A percentile compares a stretch with the other conserved stretches of the same genome.
Evolutionary conservation across 192 early-diverging fungal genomes (phyloP).

Genomic region (Coemansia sp.): DNA sequence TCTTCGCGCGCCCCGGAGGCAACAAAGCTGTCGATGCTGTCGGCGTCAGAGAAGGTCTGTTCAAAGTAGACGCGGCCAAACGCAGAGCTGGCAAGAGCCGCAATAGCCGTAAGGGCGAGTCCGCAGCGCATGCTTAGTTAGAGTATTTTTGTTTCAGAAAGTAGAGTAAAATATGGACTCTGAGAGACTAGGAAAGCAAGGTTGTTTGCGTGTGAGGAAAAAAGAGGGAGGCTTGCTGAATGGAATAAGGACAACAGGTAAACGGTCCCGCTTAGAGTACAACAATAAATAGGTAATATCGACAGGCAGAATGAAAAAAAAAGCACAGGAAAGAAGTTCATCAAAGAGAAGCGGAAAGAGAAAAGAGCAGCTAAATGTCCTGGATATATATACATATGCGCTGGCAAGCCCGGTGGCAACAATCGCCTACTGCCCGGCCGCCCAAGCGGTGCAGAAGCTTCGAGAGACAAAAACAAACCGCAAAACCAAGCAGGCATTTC

Average conservation of each 20-base stretch:
- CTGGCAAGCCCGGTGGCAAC: background rate
- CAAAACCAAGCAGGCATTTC: background rate
- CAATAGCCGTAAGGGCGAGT: constrained; percentile 42
- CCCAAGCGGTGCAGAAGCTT: constrained; percentile 1
- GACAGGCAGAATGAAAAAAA: constrained; percentile 4
- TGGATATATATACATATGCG: background rate
- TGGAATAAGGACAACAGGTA: background rate
- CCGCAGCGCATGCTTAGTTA: constrained; percentile 38
- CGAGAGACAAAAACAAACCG: constrained; percentile 7
- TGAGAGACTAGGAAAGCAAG: background rate
- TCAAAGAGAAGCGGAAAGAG: background rate
- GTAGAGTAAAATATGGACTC: background rate
- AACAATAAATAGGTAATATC: constrained; percentile 7
- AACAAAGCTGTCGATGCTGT: constrained; percentile 66
- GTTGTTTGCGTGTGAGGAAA: background rate
- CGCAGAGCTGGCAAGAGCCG: constrained; percentile 40
- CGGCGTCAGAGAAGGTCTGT: constrained; percentile 74
- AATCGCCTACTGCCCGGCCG: background rate
- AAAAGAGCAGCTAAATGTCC: constrained; percentile 5
- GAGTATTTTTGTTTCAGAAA: background rate
- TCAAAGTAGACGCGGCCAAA: constrained; percentile 74
- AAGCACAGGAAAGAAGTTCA: too few species aligned
- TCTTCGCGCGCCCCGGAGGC: constrained; percentile 63
- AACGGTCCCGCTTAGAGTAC: constrained; percentile 4
- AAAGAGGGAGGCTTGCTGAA: too few species aligned